Percentiles rank a stretch among this genome's conserved stretches.
Evolutionary conservation across 306 rosid genomes (phyloP).

Genomic region (Cyclanthera cordifolia): DNA sequence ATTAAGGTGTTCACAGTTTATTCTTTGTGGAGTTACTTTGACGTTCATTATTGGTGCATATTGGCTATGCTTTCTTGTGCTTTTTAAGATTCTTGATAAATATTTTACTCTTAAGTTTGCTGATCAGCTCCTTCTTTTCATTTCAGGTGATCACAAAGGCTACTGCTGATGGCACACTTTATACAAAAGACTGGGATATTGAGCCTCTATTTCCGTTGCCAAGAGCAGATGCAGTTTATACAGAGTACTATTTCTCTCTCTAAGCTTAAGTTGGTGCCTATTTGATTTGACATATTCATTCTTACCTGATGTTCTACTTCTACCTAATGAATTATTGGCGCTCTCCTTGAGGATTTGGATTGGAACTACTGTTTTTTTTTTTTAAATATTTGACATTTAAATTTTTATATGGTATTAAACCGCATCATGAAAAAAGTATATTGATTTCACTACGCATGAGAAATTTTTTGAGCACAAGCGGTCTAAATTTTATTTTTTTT

Average conservation of each 20-base stretch:
- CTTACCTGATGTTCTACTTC: background rate
- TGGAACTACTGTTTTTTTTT: background rate
- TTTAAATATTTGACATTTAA: background rate
- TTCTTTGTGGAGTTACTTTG: background rate
- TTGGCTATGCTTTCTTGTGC: too few species aligned
- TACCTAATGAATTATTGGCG: background rate
- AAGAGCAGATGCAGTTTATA: conserved; percentile 35
- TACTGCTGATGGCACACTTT: conserved; percentile 82
- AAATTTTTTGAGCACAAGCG: background rate
- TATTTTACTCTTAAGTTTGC: background rate
- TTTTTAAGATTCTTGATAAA: too few species aligned
- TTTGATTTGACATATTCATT: background rate
- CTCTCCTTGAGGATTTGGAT: background rate
- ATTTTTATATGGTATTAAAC: background rate
- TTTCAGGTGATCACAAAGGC: conserved; percentile 84
- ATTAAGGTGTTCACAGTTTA: background rate
- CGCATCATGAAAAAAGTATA: background rate
- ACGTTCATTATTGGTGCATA: background rate
- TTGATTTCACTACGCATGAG: background rate
- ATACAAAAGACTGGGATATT: conserved; percentile 74
- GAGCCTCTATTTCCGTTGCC: conserved; percentile 87
- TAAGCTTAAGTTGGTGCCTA: background rate
- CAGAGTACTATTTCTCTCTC: conserved; percentile 36
- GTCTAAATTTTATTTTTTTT: background rate
- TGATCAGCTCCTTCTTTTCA: conserved; percentile 13